Base-by-base conservation (phyloP, 345 rosid species). In the Citrus hindsii region DNA sequence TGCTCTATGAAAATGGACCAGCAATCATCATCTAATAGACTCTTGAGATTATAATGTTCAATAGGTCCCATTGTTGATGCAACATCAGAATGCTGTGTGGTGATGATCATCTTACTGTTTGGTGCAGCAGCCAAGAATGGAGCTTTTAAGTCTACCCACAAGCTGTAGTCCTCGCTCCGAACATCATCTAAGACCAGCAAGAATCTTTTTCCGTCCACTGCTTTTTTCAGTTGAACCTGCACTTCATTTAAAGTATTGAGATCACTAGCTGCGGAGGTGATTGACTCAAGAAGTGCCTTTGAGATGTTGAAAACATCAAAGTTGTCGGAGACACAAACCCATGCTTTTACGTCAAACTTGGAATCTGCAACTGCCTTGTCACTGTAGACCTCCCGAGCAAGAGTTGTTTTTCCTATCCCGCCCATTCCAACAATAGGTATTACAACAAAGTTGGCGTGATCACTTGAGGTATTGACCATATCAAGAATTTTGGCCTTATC, bases 391-490 rank as follows among this genome's bases (percentile, higher is more conserved):
- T 22, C 12, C 10, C 64, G 30, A 33, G 66, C 66, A 24, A 35
- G 28, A 30, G 76, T 73, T 58, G 76, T 72, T 58, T 58, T 73
- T 13, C 76, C 66, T 0, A 73, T 2, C 9, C 76, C 76, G 14
- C 48, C 66, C 76, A 73, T 73, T 3, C 64, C 76, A 0, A 73
- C 51, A 14, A 73, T 73, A n/a, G 48, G 28, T 56, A 73, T 59
- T 7, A 73, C 56, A 14, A 4, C 75, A 28, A 61, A 40, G 9
- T 42, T 61, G 10, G 7, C 25, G 24, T 42, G 16, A 42, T 16
- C 33, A 59, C 14, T 14, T 2, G 25, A 2, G 8, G 24, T n/a
- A 38, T 59, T 25, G 0, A 40, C 25, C 56, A 38, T 35, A 24
- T 37, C 30, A 58, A 73, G 32, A 21, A 73, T 13, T 37, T 73